Conservation (phyloP, 2,329 filamentous ascomycete genomes). For the Chalaropsis ovoidea region DNA sequence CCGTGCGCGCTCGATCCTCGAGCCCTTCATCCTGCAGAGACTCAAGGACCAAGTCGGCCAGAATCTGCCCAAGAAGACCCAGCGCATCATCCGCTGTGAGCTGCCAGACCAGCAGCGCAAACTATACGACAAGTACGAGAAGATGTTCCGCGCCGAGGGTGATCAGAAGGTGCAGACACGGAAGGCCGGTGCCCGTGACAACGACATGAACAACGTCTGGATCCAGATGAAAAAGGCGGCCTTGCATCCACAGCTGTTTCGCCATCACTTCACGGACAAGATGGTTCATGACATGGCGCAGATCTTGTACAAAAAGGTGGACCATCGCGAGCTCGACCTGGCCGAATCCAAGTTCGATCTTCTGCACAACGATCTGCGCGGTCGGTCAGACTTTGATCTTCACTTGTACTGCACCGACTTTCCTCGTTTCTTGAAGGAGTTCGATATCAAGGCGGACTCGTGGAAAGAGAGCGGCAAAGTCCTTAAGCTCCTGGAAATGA, state of each 20-base stretch:
- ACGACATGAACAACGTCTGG: conserved; percentile 60
- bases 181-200: conserved; percentile 40
- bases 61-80: conserved; percentile 70
- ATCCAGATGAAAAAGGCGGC: conserved; percentile 89
- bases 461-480: conserved; percentile 70
- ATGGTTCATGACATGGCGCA: conserved; percentile 67
- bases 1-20: conserved; percentile 81
- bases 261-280: conserved; percentile 66
- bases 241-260: conserved; percentile 81
- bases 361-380: conserved; percentile 46
- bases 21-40: conserved; percentile 85
- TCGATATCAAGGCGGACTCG: conserved; percentile 44
- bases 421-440: conserved; percentile 40
- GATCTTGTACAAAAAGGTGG: conserved; percentile 61
- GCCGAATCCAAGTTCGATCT: conserved; percentile 44
- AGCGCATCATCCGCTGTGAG: conserved; percentile 68
- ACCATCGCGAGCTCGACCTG: conserved; percentile 44
- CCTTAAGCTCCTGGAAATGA: conserved; percentile 63
- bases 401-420: conserved; percentile 56
- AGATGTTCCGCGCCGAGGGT: conserved; percentile 51
- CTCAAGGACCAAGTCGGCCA: conserved; percentile 87
- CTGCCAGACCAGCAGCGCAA: conserved; percentile 61
- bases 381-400: conserved; percentile 54
- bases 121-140: conserved; percentile 58
- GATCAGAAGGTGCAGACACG: conserved; percentile 29